Evolutionary conservation across 768 basidiomycete genomes (phyloP).

Genomic region (Cystofilobasidium capitatum): DNA sequence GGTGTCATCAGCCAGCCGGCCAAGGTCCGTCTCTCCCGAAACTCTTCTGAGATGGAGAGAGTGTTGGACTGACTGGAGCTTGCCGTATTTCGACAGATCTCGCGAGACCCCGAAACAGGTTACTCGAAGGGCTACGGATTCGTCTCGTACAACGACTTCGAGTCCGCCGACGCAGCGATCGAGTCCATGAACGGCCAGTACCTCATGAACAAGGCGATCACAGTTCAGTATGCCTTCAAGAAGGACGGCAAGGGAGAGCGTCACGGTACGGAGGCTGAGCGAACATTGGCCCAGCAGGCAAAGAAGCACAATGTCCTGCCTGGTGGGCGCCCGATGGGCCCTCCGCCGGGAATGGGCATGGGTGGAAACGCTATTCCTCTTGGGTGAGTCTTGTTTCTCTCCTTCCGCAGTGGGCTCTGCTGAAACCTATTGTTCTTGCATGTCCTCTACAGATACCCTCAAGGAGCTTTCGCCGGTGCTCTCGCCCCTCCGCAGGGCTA

Average conservation of each 20-base stretch:
- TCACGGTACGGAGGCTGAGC: constrained; percentile 93
- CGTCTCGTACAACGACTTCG: constrained; percentile 94
- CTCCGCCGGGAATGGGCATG: neutral
- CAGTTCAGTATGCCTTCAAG: constrained; percentile 97
- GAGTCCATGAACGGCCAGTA: constrained; percentile 97
- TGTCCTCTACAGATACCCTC: neutral
- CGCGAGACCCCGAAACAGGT: constrained; percentile 73
- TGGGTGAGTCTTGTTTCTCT: neutral
- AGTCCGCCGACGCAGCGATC: constrained; percentile 88
- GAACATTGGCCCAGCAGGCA: constrained; percentile 87
- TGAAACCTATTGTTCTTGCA: neutral
- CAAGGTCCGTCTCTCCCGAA: constrained; percentile 34
- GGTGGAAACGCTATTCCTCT: constrained; percentile 2
- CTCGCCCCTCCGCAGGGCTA: neutral
- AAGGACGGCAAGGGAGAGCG: constrained; percentile 98
- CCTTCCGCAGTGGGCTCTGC: neutral
- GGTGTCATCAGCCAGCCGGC: constrained; percentile 37
- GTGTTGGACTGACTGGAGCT: neutral
- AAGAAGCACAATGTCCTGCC: constrained; percentile 88
- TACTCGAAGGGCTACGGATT: constrained; percentile 95
- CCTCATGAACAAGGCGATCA: constrained; percentile 96
- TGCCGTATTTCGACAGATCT: constrained; percentile 53
- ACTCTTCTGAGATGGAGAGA: neutral
- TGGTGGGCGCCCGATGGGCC: constrained; percentile 37
- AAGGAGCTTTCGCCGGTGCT: neutral